A percentile compares a stretch with the other conserved stretches of the same genome.
Evolutionary conservation across 257 asterid genomes (phyloP).

Genomic region (Verbascum thapsus): DNA sequence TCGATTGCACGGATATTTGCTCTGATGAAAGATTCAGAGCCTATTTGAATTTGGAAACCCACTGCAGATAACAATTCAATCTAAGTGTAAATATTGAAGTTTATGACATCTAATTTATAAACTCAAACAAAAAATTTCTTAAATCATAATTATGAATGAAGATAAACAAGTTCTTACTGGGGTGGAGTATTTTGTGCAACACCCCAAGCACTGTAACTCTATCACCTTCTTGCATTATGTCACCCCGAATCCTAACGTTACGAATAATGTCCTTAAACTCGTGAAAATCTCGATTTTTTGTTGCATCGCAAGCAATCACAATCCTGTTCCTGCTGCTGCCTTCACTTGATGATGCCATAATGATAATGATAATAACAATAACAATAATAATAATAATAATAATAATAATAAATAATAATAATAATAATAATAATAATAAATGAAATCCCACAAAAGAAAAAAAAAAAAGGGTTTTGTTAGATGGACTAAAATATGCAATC

Average conservation of each 20-base stretch:
- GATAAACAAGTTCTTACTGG: slow-evolving; percentile 48
- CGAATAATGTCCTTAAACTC: slow-evolving; percentile 43
- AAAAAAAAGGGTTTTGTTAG: neutral
- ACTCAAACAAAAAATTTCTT: neutral
- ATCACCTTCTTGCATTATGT: slow-evolving; percentile 47
- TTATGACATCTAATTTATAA: too few species aligned
- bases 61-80: slow-evolving; percentile 61
- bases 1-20: slow-evolving; percentile 55
- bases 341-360: slow-evolving; percentile 40
- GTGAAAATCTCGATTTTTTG: slow-evolving; percentile 40
- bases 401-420: too few species aligned
- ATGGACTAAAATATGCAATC: neutral
- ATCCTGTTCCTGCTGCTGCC: slow-evolving; percentile 32
- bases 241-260: slow-evolving; percentile 40
- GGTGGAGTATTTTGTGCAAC: slow-evolving; percentile 57
- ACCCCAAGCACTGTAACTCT: slow-evolving; percentile 64
- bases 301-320: slow-evolving; percentile 66
- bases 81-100: too few species aligned
- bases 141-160: neutral
- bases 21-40: slow-evolving; percentile 50
- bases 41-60: slow-evolving; percentile 70
- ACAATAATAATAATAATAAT: neutral
- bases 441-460: neutral
- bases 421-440: too few species aligned
- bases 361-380: neutral